Conservation (phyloP, 192 early-diverging fungal genomes). For the Fimicolochytrium jonesii region DNA sequence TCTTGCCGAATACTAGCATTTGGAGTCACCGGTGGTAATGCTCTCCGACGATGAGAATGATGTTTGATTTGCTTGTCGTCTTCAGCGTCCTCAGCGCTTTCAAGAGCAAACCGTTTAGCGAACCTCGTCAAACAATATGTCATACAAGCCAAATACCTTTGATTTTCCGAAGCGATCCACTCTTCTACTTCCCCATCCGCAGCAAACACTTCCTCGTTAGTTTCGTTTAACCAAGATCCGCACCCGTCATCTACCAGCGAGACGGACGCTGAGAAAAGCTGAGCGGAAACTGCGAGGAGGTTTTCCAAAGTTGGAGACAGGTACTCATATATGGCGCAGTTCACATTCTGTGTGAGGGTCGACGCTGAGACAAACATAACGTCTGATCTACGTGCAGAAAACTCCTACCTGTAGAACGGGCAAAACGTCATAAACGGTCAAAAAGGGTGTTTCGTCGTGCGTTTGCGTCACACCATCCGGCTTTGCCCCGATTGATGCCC, state of each 20-base stretch:
- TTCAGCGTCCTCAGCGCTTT: not conserved
- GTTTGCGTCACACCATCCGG: too few species aligned
- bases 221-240: not conserved
- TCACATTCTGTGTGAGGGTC: conserved; percentile 2
- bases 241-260: not conserved
- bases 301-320: not conserved
- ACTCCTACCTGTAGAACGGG: conserved; percentile 5
- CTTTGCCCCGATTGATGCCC: too few species aligned
- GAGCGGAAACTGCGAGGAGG: not conserved
- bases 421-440: conserved; percentile 13
- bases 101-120: not conserved
- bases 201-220: conserved; percentile 33
- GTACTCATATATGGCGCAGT: conserved; percentile 9
- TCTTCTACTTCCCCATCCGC: conserved; percentile 34
- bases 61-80: conserved; percentile 11
- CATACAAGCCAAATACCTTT: too few species aligned
- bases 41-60: conserved; percentile 1
- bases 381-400: too few species aligned
- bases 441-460: too few species aligned
- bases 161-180: conserved; percentile 32
- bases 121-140: not conserved
- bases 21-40: conserved; percentile 31
- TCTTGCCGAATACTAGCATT: conserved; percentile 38
- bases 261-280: not conserved
- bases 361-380: too few species aligned